A percentile compares a stretch with the other conserved stretches of the same genome.
These are phyloP conservation scores for Dothistroma septosporum DNA, from an alignment of 2,329 filamentous ascomycete species.

Conservation along the genomic window DNA sequence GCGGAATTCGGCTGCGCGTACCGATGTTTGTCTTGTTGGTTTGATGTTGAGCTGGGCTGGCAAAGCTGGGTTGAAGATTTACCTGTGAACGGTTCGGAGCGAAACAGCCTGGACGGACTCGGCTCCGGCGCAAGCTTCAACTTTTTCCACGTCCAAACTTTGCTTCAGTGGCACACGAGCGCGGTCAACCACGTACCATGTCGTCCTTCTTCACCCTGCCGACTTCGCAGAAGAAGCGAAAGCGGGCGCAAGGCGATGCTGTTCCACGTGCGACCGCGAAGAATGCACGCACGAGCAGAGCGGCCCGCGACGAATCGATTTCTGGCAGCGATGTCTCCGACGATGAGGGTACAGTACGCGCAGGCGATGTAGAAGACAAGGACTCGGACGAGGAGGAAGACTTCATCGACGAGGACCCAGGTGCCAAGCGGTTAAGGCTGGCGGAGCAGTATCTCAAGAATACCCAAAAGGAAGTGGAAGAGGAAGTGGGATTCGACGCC, in stretches of 20 bases:
- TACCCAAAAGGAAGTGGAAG: constrained; percentile 67
- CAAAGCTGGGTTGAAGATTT: neutral
- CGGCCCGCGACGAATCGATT: constrained; percentile 70
- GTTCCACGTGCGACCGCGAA: constrained; percentile 46
- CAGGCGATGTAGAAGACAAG: constrained; percentile 35
- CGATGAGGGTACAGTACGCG: constrained; percentile 45
- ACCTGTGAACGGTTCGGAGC: too few species aligned
- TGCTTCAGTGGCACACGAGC: neutral
- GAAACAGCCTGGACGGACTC: neutral
- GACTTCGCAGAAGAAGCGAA: constrained; percentile 83
- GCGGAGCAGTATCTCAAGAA: constrained; percentile 93
- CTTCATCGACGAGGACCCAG: constrained; percentile 81
- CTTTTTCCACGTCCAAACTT: neutral
- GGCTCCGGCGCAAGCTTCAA: neutral
- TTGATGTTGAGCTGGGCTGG: neutral
- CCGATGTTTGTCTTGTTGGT: neutral
- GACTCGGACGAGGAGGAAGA: constrained; percentile 64
- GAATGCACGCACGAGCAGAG: constrained; percentile 44
- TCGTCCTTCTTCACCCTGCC: constrained; percentile 95
- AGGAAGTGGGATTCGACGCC: constrained; percentile 85
- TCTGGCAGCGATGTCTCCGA: constrained; percentile 76
- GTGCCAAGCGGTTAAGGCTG: constrained; percentile 77
- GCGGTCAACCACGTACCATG: constrained; percentile 49
- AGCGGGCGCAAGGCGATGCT: constrained; percentile 59
- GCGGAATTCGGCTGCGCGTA: neutral